Evolutionary conservation across 2,329 filamentous ascomycete species (phyloP).

Genomic region (Pseudogymnoascus sp.): DNA sequence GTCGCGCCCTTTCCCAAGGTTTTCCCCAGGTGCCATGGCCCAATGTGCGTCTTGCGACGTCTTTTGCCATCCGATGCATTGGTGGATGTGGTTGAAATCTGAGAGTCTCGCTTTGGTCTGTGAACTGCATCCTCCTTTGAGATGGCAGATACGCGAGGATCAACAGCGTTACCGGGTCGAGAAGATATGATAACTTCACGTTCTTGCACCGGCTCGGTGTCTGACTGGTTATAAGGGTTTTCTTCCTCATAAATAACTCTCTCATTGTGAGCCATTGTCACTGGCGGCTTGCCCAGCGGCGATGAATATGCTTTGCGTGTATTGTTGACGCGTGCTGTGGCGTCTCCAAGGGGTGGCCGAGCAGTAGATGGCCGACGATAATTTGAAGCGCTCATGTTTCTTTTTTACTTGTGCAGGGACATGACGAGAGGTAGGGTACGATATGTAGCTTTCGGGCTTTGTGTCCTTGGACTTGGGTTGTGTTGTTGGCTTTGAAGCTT

Average conservation of each 20-base stretch:
- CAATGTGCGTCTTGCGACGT: conserved; percentile 63
- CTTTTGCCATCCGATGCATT: conserved; percentile 27
- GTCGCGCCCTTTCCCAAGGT: conserved; percentile 86
- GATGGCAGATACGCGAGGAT: conserved; percentile 30
- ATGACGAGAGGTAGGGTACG: not conserved
- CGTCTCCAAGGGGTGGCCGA: conserved; percentile 28
- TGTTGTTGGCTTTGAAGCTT: not conserved
- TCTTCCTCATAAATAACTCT: conserved; percentile 14
- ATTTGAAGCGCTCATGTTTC: not conserved
- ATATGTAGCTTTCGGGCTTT: not conserved
- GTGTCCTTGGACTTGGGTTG: not conserved
- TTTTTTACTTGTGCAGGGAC: not conserved
- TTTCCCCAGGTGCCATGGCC: conserved; percentile 86
- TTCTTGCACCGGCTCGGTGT: not conserved
- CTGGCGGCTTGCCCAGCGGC: conserved; percentile 15
- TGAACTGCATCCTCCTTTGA: conserved; percentile 26
- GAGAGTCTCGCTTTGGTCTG: conserved; percentile 33
- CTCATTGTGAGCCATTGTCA: conserved; percentile 23
- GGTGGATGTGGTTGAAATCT: conserved; percentile 33
- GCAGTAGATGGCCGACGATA: conserved; percentile 23
- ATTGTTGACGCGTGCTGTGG: conserved; percentile 28
- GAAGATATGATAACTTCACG: conserved; percentile 12
- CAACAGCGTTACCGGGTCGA: conserved; percentile 25
- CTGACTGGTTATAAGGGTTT: not conserved
- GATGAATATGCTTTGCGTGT: conserved; percentile 14